Evolutionary conservation across 2,329 filamentous ascomycete genomes (phyloP).

Genomic region (Cladosporium austrohemisphaericum): DNA sequence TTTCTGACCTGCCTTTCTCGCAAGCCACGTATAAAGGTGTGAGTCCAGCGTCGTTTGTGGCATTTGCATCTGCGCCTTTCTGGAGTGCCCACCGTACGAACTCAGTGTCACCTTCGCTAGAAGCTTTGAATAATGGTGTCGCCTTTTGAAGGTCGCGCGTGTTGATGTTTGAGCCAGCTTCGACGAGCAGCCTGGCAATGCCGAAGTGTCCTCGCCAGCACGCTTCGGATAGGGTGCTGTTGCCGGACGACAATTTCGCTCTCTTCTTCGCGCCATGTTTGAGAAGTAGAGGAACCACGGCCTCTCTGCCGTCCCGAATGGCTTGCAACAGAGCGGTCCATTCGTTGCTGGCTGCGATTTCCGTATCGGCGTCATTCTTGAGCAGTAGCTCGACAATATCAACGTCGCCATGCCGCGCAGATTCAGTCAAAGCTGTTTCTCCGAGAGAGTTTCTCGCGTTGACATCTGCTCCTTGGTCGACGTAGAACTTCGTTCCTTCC

Average conservation of each 20-base stretch:
- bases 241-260: not conserved
- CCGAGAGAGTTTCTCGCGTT: slow-evolving; percentile 1
- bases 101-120: not conserved
- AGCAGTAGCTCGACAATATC: slow-evolving; percentile 7
- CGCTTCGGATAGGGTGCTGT: not conserved
- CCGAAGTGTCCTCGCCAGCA: slow-evolving; percentile 6
- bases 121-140: not conserved
- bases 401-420: slow-evolving; percentile 8
- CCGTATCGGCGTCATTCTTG: not conserved
- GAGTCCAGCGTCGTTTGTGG: not conserved
- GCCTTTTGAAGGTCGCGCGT: slow-evolving; percentile 1
- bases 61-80: not conserved
- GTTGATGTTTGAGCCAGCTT: not conserved
- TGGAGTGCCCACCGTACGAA: not conserved
- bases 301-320: slow-evolving; percentile 3
- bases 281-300: not conserved
- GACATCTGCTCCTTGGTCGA: not conserved
- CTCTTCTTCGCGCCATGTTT: not conserved
- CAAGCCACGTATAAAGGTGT: slow-evolving; percentile 7
- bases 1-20: not conserved
- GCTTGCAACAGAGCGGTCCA: slow-evolving; percentile 5
- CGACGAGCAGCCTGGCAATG: not conserved
- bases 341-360: not conserved
- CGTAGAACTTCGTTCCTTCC: not conserved
- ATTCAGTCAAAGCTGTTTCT: slow-evolving; percentile 11